Evolutionary conservation across 2,329 filamentous ascomycete species (phyloP).

Genomic region (Ophidiomyces ophidiicola): DNA sequence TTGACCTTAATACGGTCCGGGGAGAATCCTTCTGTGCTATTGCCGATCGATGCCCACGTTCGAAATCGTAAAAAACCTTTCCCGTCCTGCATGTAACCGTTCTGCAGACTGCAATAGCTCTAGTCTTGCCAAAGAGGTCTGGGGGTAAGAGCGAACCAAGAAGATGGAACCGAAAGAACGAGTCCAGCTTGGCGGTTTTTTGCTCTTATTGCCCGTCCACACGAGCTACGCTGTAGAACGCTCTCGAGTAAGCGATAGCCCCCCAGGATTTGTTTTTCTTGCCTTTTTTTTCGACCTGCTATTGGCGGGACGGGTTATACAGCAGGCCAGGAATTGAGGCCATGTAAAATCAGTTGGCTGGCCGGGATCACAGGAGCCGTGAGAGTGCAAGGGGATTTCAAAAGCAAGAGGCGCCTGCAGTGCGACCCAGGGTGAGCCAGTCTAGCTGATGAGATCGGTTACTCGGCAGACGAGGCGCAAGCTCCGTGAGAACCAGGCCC

Average conservation of each 20-base stretch:
- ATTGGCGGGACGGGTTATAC: too few relatives aligned
- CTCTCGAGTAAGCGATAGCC: not conserved
- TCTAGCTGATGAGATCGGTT: constrained; percentile 2
- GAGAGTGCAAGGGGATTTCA: not conserved
- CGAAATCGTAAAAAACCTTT: constrained; percentile 5
- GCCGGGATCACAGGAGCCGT: constrained; percentile 9
- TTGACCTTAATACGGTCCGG: constrained; percentile 4
- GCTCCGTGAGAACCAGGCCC: too few relatives aligned
- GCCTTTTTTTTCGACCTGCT: too few relatives aligned
- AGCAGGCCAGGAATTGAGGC: constrained; percentile 1
- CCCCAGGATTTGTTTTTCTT: too few relatives aligned
- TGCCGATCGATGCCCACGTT: constrained; percentile 17
- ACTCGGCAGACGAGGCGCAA: too few relatives aligned
- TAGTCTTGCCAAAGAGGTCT: not conserved
- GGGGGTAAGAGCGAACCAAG: constrained; percentile 5
- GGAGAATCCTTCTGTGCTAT: constrained; percentile 9
- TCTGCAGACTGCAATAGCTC: constrained; percentile 7
- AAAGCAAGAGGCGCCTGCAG: constrained; percentile 10
- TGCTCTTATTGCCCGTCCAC: not conserved
- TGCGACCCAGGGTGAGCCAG: constrained; percentile 7
- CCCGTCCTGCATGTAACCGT: constrained; percentile 12
- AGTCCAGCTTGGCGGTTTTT: constrained; percentile 7
- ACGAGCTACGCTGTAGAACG: not conserved
- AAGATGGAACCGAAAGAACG: constrained; percentile 2
- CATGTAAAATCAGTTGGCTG: constrained; percentile 4